Conservation (phyloP, 257 asterid genomes). For the Solanum raphanifolium region DNA sequence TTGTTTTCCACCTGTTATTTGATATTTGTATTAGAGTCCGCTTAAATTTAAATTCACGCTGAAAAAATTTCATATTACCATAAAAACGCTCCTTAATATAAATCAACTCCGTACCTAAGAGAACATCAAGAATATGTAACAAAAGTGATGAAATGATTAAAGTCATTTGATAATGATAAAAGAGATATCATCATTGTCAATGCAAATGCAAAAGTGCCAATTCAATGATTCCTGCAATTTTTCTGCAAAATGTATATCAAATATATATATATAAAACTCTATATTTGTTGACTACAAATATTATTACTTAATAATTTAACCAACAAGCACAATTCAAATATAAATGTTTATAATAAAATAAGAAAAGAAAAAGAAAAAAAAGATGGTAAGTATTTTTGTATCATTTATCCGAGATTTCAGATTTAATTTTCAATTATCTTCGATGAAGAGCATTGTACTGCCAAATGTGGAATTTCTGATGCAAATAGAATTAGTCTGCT, state of each 20-base stretch:
- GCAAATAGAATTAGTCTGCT: not conserved
- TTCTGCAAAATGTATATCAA: conserved; percentile 28
- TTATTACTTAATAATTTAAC: not conserved
- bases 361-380: too few species aligned
- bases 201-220: conserved; percentile 11
- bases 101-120: accelerated
- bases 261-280: not conserved
- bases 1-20: not conserved
- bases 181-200: conserved; percentile 13
- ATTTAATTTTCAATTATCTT: not conserved
- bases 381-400: not conserved
- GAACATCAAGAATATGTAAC: not conserved
- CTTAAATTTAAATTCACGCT: not conserved
- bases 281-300: not conserved
- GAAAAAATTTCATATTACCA: accelerated
- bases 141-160: conserved; percentile 37
- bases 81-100: not conserved
- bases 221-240: conserved; percentile 22
- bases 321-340: not conserved
- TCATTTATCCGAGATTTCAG: not conserved
- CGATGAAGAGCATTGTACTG: not conserved
- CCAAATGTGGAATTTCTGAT: not conserved
- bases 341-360: not conserved
- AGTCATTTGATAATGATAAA: conserved; percentile 20
- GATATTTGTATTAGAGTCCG: accelerated